phyloP scores from a whole-genome alignment of 257 asterid genomes.

The Penstemon barbatus region DNA sequence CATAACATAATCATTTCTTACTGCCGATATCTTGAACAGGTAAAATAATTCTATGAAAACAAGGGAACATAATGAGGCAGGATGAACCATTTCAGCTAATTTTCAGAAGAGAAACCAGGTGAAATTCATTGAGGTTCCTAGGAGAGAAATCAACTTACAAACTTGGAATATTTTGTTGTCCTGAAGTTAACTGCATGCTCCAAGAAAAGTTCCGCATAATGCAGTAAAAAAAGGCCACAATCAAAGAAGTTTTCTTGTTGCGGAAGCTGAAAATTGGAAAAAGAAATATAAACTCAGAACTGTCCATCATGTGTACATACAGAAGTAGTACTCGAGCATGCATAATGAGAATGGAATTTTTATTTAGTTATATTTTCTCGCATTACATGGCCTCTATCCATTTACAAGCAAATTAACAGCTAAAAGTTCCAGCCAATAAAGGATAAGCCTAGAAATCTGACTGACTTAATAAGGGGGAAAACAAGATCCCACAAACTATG shows the following conservation, averaged over 20 bases:
- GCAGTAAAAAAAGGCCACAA: slow-evolving; percentile 94
- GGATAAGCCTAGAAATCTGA: neutral
- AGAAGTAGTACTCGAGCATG: neutral
- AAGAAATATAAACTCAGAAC: slow-evolving; percentile 15
- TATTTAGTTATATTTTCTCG: neutral
- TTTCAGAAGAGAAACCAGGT: slow-evolving; percentile 1
- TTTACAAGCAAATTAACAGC: slow-evolving; percentile 11
- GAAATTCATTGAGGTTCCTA: neutral
- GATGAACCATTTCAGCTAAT: neutral
- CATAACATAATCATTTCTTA: neutral
- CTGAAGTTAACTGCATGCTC: slow-evolving; percentile 52
- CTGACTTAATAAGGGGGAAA: neutral
- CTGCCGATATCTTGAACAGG: slow-evolving; percentile 10
- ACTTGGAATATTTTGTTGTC: slow-evolving; percentile 35
- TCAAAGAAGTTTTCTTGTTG: slow-evolving; percentile 87
- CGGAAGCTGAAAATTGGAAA: slow-evolving; percentile 62
- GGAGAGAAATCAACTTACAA: slow-evolving; percentile 52
- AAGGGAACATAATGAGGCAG: neutral
- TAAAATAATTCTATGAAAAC: slow-evolving; percentile 4
- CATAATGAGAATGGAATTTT: slow-evolving; percentile 18
- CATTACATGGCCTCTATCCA: slow-evolving; percentile 19
- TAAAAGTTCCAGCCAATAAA: neutral
- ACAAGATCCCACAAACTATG: neutral
- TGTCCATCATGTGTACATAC: neutral
- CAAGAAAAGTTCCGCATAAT: slow-evolving; percentile 77